Evolutionary conservation across 2,329 filamentous ascomycete genomes (phyloP).

Genomic region (Penicillium glabrum): DNA sequence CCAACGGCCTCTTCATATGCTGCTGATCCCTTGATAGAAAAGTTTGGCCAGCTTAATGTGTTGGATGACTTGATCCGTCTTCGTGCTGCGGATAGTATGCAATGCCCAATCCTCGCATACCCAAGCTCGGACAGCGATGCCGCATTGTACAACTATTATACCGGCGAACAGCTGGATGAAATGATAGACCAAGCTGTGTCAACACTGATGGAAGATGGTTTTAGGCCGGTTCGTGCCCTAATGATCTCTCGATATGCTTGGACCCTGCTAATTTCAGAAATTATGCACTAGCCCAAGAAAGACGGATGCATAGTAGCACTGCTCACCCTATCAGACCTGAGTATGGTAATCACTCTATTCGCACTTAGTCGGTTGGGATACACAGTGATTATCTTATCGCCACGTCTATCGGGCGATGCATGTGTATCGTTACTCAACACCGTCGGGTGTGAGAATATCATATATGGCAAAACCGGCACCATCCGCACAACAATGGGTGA

Average conservation of each 20-base stretch:
- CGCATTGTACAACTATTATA: conserved; percentile 43
- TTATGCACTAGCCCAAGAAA: conserved; percentile 13
- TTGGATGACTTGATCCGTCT: conserved; percentile 45
- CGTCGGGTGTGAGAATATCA: conserved; percentile 35
- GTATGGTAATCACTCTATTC: conserved; percentile 46
- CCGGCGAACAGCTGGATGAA: conserved; percentile 38
- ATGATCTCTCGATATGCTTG: background rate
- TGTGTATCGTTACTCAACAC: conserved; percentile 42
- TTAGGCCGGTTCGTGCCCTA: conserved; percentile 19
- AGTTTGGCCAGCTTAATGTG: conserved; percentile 42
- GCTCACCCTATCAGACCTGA: conserved; percentile 43
- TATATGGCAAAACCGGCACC: conserved; percentile 37
- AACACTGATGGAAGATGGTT: conserved; percentile 31
- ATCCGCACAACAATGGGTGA: conserved; percentile 34
- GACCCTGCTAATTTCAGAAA: background rate
- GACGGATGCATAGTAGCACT: conserved; percentile 35
- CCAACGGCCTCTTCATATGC: conserved; percentile 5
- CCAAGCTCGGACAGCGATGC: conserved; percentile 33
- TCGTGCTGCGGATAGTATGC: conserved; percentile 39
- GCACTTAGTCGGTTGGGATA: conserved; percentile 48
- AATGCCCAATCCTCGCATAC: conserved; percentile 45
- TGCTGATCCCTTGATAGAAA: conserved; percentile 20
- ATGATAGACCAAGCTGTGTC: conserved; percentile 37
- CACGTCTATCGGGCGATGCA: conserved; percentile 42
- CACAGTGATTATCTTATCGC: conserved; percentile 45